phyloP scores from a whole-genome alignment of 768 basidiomycete species.

The Rhodocollybia butyracea region DNA sequence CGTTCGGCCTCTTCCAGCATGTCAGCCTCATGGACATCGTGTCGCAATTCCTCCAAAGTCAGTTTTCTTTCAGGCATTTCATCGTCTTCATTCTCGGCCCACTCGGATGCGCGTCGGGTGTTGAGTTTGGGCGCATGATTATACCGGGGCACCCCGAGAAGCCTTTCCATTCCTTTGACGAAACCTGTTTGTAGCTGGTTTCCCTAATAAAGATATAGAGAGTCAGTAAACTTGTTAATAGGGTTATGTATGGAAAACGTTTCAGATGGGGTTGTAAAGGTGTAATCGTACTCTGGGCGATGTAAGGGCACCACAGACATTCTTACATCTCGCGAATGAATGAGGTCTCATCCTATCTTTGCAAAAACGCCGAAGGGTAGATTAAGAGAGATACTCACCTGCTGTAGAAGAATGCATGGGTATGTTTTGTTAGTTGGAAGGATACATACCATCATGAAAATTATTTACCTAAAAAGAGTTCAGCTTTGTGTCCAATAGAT shows the following conservation, averaged over 20 bases:
- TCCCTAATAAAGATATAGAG: constrained; percentile 37
- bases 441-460: neutral
- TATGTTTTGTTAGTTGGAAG: neutral
- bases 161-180: constrained; percentile 72
- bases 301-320: constrained; percentile 54
- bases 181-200: constrained; percentile 78
- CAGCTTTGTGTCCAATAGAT: too few species aligned
- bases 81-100: constrained; percentile 7
- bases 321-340: constrained; percentile 76
- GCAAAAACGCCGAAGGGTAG: neutral
- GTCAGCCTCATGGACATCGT: constrained; percentile 61
- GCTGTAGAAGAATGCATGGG: constrained; percentile 21
- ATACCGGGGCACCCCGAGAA: constrained; percentile 59
- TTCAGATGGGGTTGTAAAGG: constrained; percentile 75
- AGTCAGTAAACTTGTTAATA: neutral
- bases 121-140: constrained; percentile 8
- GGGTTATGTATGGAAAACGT: constrained; percentile 5
- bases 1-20: constrained; percentile 53
- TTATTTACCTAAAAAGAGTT: constrained; percentile 12
- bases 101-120: too few species aligned
- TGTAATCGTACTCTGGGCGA: constrained; percentile 56
- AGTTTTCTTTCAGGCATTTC: neutral
- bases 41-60: constrained; percentile 22
- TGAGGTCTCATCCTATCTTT: constrained; percentile 45
- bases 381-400: constrained; percentile 31